These are phyloP conservation scores for Rachicladosporium sp. DNA, from an alignment of 2,329 filamentous ascomycete genomes.

Conservation along the genomic window DNA sequence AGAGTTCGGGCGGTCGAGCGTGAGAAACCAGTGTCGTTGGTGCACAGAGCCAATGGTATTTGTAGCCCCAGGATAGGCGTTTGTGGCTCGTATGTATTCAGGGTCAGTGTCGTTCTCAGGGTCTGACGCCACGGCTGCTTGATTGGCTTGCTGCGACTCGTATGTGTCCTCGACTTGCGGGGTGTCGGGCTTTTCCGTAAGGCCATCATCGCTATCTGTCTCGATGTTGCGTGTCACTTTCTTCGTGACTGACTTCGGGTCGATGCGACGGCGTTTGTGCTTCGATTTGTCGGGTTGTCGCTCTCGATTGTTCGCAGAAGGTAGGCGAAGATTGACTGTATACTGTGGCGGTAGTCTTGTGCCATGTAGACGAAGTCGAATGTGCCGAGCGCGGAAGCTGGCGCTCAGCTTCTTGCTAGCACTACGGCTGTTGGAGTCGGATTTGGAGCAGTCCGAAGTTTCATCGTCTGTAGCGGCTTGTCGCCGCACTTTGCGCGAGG, in stretches of 20 bases:
- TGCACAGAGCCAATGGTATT: conserved; percentile 57
- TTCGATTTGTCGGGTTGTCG: conserved; percentile 16
- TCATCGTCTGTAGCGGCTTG: conserved; percentile 23
- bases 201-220: conserved; percentile 1
- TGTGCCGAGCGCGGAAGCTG: conserved; percentile 27
- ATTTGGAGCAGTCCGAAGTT: conserved; percentile 12
- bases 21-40: conserved; percentile 55
- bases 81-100: conserved; percentile 40
- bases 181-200: background rate
- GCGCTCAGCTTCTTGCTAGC: conserved; percentile 27
- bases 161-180: background rate
- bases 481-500: conserved; percentile 12
- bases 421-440: conserved; percentile 1
- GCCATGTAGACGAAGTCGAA: conserved; percentile 31
- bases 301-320: conserved; percentile 21
- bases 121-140: conserved; percentile 17
- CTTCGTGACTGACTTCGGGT: conserved; percentile 7
- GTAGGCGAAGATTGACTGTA: conserved; percentile 29
- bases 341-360: conserved; percentile 26
- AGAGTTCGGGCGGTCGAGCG: conserved; percentile 46
- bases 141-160: conserved; percentile 1
- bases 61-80: conserved; percentile 53
- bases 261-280: conserved; percentile 17
- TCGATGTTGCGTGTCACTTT: background rate
- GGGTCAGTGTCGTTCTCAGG: conserved; percentile 25